These are phyloP conservation scores for Aspergillus olivimuriae DNA, from an alignment of 495 filamentous ascomycete genomes.

Conservation along the genomic window DNA sequence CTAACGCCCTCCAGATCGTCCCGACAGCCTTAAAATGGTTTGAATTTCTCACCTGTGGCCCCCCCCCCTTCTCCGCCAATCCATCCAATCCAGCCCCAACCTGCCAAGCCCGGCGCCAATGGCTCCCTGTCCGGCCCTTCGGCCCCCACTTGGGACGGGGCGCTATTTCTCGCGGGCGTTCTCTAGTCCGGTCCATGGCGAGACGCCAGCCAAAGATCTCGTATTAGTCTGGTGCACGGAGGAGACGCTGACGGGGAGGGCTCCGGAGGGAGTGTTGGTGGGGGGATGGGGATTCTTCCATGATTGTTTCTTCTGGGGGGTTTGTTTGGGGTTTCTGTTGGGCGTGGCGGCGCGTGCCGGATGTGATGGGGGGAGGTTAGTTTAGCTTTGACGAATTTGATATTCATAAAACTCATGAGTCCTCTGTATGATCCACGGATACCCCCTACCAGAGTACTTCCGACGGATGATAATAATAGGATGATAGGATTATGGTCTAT, in stretches of 20 bases:
- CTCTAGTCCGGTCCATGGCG: constrained; percentile 9
- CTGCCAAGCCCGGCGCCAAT: constrained; percentile 1
- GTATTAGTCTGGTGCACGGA: constrained; percentile 4
- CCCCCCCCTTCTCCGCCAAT: no score
- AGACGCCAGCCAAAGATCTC: constrained; percentile 12
- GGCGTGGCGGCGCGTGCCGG: no score
- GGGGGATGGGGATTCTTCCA: background rate
- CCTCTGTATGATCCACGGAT: no score
- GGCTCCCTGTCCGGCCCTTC: background rate
- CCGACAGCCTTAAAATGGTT: constrained; percentile 14
- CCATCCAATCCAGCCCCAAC: background rate
- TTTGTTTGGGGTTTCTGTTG: no score
- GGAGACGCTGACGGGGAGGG: background rate
- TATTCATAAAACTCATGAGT: background rate
- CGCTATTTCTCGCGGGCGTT: constrained; percentile 15
- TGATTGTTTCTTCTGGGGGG: background rate
- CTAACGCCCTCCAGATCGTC: constrained; percentile 23
- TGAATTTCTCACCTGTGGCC: no score
- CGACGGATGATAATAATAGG: no score
- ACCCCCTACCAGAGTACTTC: no score
- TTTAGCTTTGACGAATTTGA: background rate
- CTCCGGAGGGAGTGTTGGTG: background rate
- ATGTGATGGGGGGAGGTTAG: no score
- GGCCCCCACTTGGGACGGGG: constrained; percentile 13
- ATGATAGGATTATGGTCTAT: background rate